phyloP scores from a whole-genome alignment of 176 grass and related monocot species.

The Rhynchospora breviuscula region DNA sequence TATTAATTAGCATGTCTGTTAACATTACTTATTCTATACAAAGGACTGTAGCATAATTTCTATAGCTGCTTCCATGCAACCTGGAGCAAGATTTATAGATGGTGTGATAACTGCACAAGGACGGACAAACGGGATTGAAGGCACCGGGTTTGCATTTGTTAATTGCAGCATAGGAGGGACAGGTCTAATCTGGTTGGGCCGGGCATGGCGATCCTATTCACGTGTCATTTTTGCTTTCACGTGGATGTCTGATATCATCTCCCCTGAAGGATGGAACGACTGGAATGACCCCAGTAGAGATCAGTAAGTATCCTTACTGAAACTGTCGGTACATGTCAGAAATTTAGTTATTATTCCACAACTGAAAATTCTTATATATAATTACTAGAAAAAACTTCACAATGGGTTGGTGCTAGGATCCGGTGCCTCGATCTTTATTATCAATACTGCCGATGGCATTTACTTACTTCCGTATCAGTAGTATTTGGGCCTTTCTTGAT shows the following conservation, averaged over 20 bases:
- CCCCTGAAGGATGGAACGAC: slow-evolving; percentile 80
- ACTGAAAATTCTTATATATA: neutral
- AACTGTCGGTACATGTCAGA: neutral
- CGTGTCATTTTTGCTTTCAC: slow-evolving; percentile 67
- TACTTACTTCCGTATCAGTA: neutral
- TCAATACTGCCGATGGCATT: neutral
- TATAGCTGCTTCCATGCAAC: slow-evolving; percentile 59
- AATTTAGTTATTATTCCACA: neutral
- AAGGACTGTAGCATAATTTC: slow-evolving; percentile 73
- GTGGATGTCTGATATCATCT: slow-evolving; percentile 58
- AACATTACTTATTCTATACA: slow-evolving; percentile 11
- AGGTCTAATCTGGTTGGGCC: slow-evolving; percentile 61
- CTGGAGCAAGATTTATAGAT: slow-evolving; percentile 46
- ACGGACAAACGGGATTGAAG: slow-evolving; percentile 40
- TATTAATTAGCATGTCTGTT: neutral
- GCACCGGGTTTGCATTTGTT: slow-evolving; percentile 68
- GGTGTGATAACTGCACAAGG: slow-evolving; percentile 61
- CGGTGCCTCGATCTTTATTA: neutral
- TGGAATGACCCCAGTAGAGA: slow-evolving; percentile 76
- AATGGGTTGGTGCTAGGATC: neutral
- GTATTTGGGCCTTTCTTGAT: neutral
- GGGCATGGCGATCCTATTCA: slow-evolving; percentile 72
- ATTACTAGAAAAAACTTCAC: neutral
- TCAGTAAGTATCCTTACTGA: slow-evolving; percentile 35
- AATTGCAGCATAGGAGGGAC: slow-evolving; percentile 63